Evolutionary conservation across 1,284 basidiomycete genomes (phyloP), one percentile per base, ranked within the genome.

Genomic region (Trichosporon sp.): DNA sequence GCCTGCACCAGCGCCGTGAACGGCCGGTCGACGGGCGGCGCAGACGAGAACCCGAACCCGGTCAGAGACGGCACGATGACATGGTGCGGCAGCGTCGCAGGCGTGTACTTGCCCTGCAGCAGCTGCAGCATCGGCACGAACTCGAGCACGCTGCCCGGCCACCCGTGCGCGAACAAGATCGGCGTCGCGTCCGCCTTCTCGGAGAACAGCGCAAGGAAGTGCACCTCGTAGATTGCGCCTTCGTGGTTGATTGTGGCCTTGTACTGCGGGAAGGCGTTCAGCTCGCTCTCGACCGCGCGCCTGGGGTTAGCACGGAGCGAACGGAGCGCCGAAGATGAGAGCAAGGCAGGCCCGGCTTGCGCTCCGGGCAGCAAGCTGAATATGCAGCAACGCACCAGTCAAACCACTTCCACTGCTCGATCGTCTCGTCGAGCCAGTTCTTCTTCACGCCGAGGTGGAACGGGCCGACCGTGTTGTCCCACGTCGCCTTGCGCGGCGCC

Each of bases 91-190:
- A 78, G 67, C 15, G 67, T 71, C 7, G 69, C 70, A 9, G 79
- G 79, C 9, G 68, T 76, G 68, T 76, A 76, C n/a, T 42, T 73
- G 38, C 65, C 62, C n/a, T 66, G 58, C 18, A 80, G 70, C 51
- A 72, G 72, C 9, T 75, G 53, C 25, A 80, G 68, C 68, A 81
- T 65, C 0, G 80, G 79, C 0, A 79, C 64, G 69, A 82, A 79
- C 67, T 82, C 80, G 70, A 78, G 74, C 38, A 79, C 72, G n/a
- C 68, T 73, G 13, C 82, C 80, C 60, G 82, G 82, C 82, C 82
- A 83, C 11, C 82, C 82, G 64, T 83, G 82, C 29, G 75, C 71
- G 67, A 83, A 68, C 12, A 83, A 67, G 23, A 83, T 60, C 9
- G 81, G 79, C 9, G 78, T 68, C 2, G 81, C 81, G 44, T 81